phyloP scores from a whole-genome alignment of 2,329 filamentous ascomycete species.

The Xylaria sp. region DNA sequence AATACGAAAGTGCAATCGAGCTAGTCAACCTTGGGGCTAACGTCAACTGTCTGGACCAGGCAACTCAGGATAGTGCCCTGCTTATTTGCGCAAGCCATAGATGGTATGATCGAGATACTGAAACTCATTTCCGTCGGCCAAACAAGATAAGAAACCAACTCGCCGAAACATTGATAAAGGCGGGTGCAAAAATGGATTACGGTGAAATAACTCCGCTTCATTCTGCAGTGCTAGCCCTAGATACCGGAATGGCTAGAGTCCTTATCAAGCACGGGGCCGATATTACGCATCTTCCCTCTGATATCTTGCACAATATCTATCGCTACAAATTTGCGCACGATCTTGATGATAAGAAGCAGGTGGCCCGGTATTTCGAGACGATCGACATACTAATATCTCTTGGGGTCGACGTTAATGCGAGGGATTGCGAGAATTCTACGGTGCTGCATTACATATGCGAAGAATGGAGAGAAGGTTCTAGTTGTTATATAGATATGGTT shows the following conservation, averaged over 20 bases:
- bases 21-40: neutral
- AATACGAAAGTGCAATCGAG: neutral
- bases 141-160: neutral
- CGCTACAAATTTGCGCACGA: too few species aligned
- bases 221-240: neutral
- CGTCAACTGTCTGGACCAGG: neutral
- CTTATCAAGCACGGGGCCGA: neutral
- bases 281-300: neutral
- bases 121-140: too few species aligned
- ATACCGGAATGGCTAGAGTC: neutral
- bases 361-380: neutral
- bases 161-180: neutral
- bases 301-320: too few species aligned
- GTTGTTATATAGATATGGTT: too few species aligned
- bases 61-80: neutral
- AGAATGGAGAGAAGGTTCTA: too few species aligned
- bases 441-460: too few species aligned
- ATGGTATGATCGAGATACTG: too few species aligned
- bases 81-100: neutral
- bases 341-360: too few species aligned
- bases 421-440: too few species aligned
- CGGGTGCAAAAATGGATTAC: neutral
- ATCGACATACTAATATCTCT: neutral
- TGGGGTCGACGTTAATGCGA: neutral
- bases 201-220: neutral